phyloP scores from a whole-genome alignment of 768 basidiomycete genomes.

The Hebeloma cylindrosporum region DNA sequence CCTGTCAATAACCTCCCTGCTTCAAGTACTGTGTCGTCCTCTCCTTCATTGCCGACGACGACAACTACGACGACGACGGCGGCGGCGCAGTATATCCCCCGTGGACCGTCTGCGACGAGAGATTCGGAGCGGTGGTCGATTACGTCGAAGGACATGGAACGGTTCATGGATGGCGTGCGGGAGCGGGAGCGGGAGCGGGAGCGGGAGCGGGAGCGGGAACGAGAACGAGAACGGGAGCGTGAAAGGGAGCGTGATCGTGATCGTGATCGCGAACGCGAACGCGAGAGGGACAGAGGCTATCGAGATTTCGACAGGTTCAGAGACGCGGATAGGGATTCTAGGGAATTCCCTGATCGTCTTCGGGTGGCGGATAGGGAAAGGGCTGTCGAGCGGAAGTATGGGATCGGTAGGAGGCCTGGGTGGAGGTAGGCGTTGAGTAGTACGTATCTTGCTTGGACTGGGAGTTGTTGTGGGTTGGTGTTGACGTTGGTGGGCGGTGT shows the following conservation, averaged over 20 bases:
- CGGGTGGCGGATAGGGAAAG: no score
- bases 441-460: no score
- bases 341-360: no score
- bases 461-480: no score
- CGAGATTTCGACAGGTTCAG: no score
- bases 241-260: not conserved
- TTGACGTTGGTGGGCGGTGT: no score
- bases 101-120: conserved; percentile 52
- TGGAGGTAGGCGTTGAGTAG: no score
- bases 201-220: conserved; percentile 45
- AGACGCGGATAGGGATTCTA: no score
- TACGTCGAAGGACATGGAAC: conserved; percentile 44
- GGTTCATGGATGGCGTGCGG: conserved; percentile 1
- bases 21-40: not conserved
- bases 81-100: conserved; percentile 38
- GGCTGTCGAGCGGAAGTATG: no score
- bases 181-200: conserved; percentile 40
- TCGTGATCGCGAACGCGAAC: not conserved
- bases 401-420: no score
- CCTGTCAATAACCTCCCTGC: not conserved
- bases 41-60: not conserved
- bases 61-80: conserved; percentile 6
- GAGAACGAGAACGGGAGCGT: conserved; percentile 1
- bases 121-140: no score
- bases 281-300: no score